Percentiles rank a stretch among this genome's conserved stretches.
Conservation (phyloP, 2,329 filamentous ascomycete genomes). For the Botrytis fragariae region DNA sequence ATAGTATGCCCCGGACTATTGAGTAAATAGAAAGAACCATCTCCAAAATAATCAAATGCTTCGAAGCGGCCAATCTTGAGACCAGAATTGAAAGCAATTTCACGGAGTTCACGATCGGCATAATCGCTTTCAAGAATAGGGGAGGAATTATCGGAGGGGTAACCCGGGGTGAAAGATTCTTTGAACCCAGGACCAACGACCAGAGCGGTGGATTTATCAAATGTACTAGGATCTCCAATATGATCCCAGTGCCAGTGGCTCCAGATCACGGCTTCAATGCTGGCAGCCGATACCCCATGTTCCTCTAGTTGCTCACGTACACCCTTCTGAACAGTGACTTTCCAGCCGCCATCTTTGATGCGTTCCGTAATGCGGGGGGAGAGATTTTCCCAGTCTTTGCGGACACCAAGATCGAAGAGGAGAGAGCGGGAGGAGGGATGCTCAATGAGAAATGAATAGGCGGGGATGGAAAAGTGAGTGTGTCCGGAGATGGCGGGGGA, state of each 20-base stretch:
- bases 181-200: slow-evolving; percentile 54
- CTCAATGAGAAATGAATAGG: slow-evolving; percentile 27
- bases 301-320: neutral
- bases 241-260: slow-evolving; percentile 52
- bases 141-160: slow-evolving; percentile 42
- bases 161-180: slow-evolving; percentile 46
- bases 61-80: slow-evolving; percentile 45
- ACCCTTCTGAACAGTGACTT: neutral
- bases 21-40: slow-evolving; percentile 54
- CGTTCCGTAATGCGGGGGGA: slow-evolving; percentile 30
- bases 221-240: slow-evolving; percentile 48
- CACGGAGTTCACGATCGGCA: slow-evolving; percentile 33
- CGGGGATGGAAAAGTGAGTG: slow-evolving; percentile 34
- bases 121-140: slow-evolving; percentile 41
- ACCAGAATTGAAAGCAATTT: slow-evolving; percentile 27
- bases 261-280: slow-evolving; percentile 42
- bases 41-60: slow-evolving; percentile 53
- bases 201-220: slow-evolving; percentile 47
- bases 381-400: slow-evolving; percentile 38
- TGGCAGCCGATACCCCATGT: slow-evolving; percentile 38
- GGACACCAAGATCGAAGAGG: slow-evolving; percentile 37
- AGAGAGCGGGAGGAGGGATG: neutral
- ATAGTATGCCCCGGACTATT: slow-evolving; percentile 44
- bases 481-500: slow-evolving; percentile 40
- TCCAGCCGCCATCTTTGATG: slow-evolving; percentile 32